Base-by-base conservation (phyloP, 192 early-diverging fungal species). In the Funneliformis mosseae region DNA sequence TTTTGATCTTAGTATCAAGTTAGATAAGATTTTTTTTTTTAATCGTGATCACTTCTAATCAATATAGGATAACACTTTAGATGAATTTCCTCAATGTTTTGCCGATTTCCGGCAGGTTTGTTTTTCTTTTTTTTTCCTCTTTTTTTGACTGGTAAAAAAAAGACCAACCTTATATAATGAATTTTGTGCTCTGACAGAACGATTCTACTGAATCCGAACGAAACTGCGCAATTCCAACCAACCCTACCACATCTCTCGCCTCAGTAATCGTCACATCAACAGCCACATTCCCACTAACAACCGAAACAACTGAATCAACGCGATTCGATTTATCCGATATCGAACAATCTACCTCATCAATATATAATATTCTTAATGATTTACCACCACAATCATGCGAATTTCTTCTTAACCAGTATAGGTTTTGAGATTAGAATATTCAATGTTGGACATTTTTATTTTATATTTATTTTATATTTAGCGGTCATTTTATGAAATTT, bases 101-200 rank as follows among this genome's bases (percentile, higher is more conserved):
- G 42, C 61, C 11, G 21, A 77, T 21, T 77, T 77, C 42, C 23
- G n/a, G 66, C 25, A 66, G 8, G 6, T 64, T n/a, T n/a, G n/a
- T n/a, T n/a, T n/a, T n/a, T n/a, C n/a, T n/a, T n/a, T n/a, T n/a
- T n/a, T n/a, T n/a, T n/a, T n/a, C n/a, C n/a, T n/a, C n/a, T n/a
- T n/a, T n/a, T n/a, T n/a, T n/a, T n/a, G n/a, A n/a, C n/a, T n/a
- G n/a, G n/a, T n/a, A n/a, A n/a, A n/a, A n/a, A n/a, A n/a, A n/a
- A n/a, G n/a, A n/a, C n/a, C n/a, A n/a, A n/a, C 28, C 45, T 41
- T 66, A 77, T 62, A 77, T 27, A 21, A 39, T 62, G 38, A 64
- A 28, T 61, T 77, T 43, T 16, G 61, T 41, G 21, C 76, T 62
- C 61, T 28, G 14, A 0, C 55, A 66, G 48, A 55, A 50, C 48